phyloP scores from a whole-genome alignment of 2,329 filamentous ascomycete species.

The Malbranchea cinnamomea region DNA sequence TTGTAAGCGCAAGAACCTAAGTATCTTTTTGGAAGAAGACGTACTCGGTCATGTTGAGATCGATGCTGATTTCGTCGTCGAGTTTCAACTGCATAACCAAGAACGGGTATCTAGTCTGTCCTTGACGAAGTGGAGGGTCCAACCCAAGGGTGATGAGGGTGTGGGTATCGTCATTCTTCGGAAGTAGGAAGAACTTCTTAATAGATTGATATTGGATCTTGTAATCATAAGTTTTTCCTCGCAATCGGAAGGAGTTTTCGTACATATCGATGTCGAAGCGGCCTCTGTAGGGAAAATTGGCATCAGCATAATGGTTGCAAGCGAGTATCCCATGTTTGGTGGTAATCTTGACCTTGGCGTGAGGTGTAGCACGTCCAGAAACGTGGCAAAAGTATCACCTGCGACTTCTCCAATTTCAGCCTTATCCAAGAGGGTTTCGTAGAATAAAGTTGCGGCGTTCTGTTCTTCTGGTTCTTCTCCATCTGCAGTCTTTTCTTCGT shows the following conservation, averaged over 20 bases:
- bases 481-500: conserved; percentile 10
- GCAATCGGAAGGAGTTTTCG: conserved; percentile 88
- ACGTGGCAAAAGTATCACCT: conserved; percentile 95
- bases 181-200: conserved; percentile 97
- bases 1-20: background rate
- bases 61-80: conserved; percentile 91
- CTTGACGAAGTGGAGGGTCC: conserved; percentile 87
- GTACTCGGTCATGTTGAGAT: conserved; percentile 81
- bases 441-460: conserved; percentile 93
- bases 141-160: conserved; percentile 88
- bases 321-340: background rate
- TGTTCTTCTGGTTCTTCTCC: conserved; percentile 57
- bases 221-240: conserved; percentile 99
- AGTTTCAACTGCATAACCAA: conserved; percentile 98
- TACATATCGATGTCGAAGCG: conserved; percentile 99
- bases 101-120: conserved; percentile 95
- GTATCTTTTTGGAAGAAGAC: no score
- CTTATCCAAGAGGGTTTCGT: conserved; percentile 95
- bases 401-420: conserved; percentile 97
- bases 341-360: conserved; percentile 58
- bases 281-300: conserved; percentile 45
- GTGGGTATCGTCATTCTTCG: conserved; percentile 96
- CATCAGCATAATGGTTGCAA: conserved; percentile 7
- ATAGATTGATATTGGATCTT: conserved; percentile 97
- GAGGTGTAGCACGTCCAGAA: conserved; percentile 90